Evolutionary conservation across 306 rosid species (phyloP).

Genomic region (Prunus salicina): DNA sequence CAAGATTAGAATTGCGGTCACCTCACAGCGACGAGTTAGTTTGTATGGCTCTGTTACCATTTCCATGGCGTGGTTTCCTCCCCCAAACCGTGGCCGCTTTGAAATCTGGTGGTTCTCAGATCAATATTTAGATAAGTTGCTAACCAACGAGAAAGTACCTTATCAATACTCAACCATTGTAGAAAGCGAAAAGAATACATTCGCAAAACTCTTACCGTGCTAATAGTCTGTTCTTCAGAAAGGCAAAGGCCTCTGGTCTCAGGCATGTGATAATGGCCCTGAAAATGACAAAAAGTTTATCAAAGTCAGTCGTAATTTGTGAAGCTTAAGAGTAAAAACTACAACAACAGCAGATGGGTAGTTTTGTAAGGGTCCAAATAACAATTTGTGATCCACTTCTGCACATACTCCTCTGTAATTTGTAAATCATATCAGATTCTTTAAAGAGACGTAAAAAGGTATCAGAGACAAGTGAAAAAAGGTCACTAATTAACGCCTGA

Average conservation of each 20-base stretch:
- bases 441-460: no score
- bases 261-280: conserved; percentile 63
- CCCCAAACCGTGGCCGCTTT: conserved; percentile 47
- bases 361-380: neutral
- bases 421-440: no score
- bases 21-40: conserved; percentile 78
- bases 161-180: neutral
- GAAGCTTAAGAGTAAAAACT: neutral
- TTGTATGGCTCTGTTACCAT: conserved; percentile 55
- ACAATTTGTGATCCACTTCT: no score
- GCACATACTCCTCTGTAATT: no score
- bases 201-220: conserved; percentile 42
- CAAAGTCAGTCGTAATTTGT: neutral
- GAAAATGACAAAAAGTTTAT: conserved; percentile 8
- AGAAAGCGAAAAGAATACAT: neutral
- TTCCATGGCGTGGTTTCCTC: conserved; percentile 40
- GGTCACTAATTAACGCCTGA: neutral
- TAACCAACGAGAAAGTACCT: neutral
- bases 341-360: neutral
- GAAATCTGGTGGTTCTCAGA: conserved; percentile 33
- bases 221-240: conserved; percentile 64
- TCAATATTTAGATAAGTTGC: neutral
- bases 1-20: conserved; percentile 89
- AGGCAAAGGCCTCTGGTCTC: conserved; percentile 73
- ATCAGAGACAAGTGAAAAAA: conserved; percentile 3